Evolutionary conservation across 1,284 basidiomycete genomes (phyloP), one percentile per base, ranked within the genome.

Genomic region (Trichosporon ovoides): DNA sequence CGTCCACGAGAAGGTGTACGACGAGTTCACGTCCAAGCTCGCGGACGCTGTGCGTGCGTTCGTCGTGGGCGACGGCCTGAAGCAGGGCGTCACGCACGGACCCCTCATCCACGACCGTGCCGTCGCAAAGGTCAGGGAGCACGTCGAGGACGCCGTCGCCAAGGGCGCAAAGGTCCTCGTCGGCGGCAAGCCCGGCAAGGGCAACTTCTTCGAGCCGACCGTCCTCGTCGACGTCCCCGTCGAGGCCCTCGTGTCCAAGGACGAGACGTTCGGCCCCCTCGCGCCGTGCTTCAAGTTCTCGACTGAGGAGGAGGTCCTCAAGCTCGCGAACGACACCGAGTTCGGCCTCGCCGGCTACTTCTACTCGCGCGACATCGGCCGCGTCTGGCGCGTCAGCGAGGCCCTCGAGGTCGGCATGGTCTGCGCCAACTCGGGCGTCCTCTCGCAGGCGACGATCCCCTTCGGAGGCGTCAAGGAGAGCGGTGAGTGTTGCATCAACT

Each of bases 341-440:
- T 84, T 89, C 33, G 95, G 94, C 0, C 81, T 98, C 14, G 92
- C 93, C 7, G 91, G 89, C 13, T 94, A 94, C 76, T 91, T 95
- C 80, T 96, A 84, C 79, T 90, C 90, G 46, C 80, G 87, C 57
- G 92, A 97, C 74, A 80, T 95, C 2, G 86, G 87, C 0, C 80
- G 93, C 28, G 86, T 90, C 52, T 95, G 89, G 88, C 83, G 94
- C 50, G 91, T 97, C 16, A 89, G 91, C 16, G 94, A 96, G 78
- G 86, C 83, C 63, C 81, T 98, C 46, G 89, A 98, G 76, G 89
- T 92, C 3, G 95, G 94, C 5, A 97, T 97, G 94, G 90, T 76
- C 36, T 71, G 66, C 34, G 67, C 67, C 58, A 94, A 95, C 77
- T 90, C 90, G 1, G 89, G 88, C 2, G 57, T 86, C 54, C 84